Evolutionary conservation across 2,329 filamentous ascomycete genomes (phyloP).

Genomic region (Cercospora canescens): DNA sequence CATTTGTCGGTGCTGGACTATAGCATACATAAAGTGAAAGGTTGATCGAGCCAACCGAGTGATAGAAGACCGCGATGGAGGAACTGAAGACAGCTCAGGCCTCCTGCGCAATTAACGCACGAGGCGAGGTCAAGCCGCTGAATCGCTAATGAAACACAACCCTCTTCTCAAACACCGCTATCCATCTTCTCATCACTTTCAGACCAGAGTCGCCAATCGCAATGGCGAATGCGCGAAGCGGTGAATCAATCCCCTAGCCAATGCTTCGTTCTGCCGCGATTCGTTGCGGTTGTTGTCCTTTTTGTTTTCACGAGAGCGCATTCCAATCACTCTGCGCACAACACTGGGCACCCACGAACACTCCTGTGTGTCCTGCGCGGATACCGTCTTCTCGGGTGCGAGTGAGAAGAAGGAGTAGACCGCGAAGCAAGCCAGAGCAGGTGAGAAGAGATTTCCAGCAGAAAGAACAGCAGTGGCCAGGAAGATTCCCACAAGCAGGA

Average conservation of each 20-base stretch:
- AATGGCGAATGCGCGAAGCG: background rate
- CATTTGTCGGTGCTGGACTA: too few relatives aligned
- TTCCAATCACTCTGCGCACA: background rate
- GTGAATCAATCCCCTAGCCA: background rate
- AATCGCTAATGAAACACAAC: background rate
- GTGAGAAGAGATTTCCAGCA: background rate
- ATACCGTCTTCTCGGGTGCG: background rate
- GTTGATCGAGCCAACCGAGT: background rate
- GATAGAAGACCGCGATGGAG: background rate
- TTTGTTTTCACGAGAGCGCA: background rate
- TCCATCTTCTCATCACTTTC: background rate
- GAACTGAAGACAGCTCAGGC: background rate
- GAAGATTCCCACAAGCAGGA: background rate
- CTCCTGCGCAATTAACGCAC: background rate
- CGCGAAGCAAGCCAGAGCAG: background rate
- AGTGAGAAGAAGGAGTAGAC: background rate
- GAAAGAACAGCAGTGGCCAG: background rate
- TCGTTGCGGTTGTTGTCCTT: background rate
- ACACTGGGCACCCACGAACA: background rate
- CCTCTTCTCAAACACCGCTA: background rate
- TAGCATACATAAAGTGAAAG: too few relatives aligned
- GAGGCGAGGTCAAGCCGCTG: background rate
- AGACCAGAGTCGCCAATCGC: background rate
- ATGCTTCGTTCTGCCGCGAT: background rate
- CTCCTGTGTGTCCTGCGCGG: background rate